phyloP scores from a whole-genome alignment of 2,329 filamentous ascomycete species.

The Penicillium hesseltinei region DNA sequence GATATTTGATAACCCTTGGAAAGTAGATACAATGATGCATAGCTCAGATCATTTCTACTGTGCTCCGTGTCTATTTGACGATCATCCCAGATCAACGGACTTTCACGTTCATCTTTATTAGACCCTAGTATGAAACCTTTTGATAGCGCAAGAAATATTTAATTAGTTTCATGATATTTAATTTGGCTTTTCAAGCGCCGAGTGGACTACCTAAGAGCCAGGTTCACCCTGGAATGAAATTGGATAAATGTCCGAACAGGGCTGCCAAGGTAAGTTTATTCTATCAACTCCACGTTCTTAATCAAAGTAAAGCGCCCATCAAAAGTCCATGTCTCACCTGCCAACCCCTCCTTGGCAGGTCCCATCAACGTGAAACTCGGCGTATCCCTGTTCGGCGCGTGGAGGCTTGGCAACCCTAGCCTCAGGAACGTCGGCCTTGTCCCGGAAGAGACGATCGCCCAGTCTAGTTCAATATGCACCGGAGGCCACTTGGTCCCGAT shows the following conservation, averaged over 20 bases:
- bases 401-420: constrained; percentile 22
- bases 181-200: background rate
- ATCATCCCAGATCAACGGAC: too few species aligned
- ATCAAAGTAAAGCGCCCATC: constrained; percentile 5
- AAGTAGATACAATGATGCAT: too few species aligned
- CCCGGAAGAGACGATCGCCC: constrained; percentile 2
- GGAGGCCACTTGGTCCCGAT: background rate
- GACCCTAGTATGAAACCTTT: background rate
- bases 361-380: constrained; percentile 22
- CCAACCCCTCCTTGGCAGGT: background rate
- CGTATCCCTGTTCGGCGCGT: constrained; percentile 22
- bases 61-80: too few species aligned
- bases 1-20: too few species aligned
- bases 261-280: background rate
- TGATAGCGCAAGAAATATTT: background rate
- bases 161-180: constrained; percentile 1
- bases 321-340: constrained; percentile 3
- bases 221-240: constrained; percentile 2
- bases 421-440: constrained; percentile 17
- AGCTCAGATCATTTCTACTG: too few species aligned
- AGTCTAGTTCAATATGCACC: background rate
- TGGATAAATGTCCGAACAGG: constrained; percentile 5
- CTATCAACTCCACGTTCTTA: constrained; percentile 2
- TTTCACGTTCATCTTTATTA: background rate
- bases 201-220: background rate